Conservation (phyloP, 2,329 filamentous ascomycete genomes). For the Ramichloridium luteum region DNA sequence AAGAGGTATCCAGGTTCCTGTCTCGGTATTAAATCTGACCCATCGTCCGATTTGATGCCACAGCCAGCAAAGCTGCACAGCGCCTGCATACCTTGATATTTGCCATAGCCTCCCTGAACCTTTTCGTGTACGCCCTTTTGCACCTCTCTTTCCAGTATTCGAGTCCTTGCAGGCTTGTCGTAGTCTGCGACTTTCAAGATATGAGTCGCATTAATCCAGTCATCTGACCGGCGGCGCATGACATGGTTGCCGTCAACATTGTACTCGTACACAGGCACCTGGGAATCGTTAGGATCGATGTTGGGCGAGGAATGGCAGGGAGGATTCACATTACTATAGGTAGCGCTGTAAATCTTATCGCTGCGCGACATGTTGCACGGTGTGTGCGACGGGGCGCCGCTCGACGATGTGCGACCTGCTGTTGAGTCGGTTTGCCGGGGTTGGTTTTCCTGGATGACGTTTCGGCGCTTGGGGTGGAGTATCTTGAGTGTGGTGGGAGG, state of each 20-base stretch:
- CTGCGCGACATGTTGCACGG: conserved; percentile 13
- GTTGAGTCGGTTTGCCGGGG: too few species aligned
- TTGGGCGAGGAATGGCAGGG: conserved; percentile 1
- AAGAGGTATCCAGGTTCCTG: conserved; percentile 92
- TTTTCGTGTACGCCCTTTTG: conserved; percentile 96
- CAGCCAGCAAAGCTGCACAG: background rate
- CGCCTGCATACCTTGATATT: conserved; percentile 70
- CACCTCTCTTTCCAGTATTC: conserved; percentile 91
- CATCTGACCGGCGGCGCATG: conserved; percentile 83
- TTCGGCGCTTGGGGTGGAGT: background rate
- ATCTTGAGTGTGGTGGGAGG: too few species aligned
- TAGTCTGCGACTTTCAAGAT: conserved; percentile 95
- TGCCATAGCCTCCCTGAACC: conserved; percentile 94
- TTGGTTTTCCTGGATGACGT: conserved; percentile 1
- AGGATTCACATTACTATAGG: conserved; percentile 41
- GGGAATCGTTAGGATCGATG: conserved; percentile 3
- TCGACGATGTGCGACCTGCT: too few species aligned
- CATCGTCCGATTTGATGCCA: background rate
- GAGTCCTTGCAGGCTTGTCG: conserved; percentile 88
- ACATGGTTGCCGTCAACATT: conserved; percentile 84
- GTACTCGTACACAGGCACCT: conserved; percentile 93
- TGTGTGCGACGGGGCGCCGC: background rate
- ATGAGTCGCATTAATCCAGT: conserved; percentile 99
- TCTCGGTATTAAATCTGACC: background rate
- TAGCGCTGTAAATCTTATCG: conserved; percentile 49